Base-by-base conservation (phyloP, 352 stramenopile genomes). In the Pythium scleroteichum region DNA sequence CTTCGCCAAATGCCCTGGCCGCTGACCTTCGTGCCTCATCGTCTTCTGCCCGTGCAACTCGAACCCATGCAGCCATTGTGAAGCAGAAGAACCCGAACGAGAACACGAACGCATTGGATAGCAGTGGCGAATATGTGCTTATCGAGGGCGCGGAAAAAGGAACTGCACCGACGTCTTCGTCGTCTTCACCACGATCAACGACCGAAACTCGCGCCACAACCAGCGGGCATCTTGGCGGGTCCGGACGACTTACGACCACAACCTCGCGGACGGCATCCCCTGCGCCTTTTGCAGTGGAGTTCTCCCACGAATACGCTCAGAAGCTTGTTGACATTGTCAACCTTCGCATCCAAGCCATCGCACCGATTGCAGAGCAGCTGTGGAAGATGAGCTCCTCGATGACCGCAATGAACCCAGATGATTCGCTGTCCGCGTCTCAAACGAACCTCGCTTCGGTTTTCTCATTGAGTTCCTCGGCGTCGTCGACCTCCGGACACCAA, bases 241-340 rank as follows among this genome's bases (percentile, higher is more conserved):
- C 51, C 2, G 35, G 23, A 17, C 51, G 35, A 33, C 23, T 58
- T 20, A 40, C 38, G 19, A 40, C 38, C 1, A 49, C 51, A 17
- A 26, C 22, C 16, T 27, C 22, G 0, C 41, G 27, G 24, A n/a
- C 40, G 20, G n/a, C 53, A 13, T n/a, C 53, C 17, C 20, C 40
- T 2, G 12, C n/a, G n/a, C 53, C 27, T 74, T 77, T 46, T 7
- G 39, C 56, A 1, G 38, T 59, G n/a, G 58, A 58, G 23, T 65
- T 65, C 41, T 83, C 74, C 22, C 61, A 68, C 19, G 77, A 87
- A 38, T 78, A 75, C 40, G 73, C 74, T 8, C 75, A 84, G 53
- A 72, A 90, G 41, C 68, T 87, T 35, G 71, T 90, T n/a, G 78
- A 90, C 27, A 86, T 87, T 52, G 69, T 82, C 23, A 66, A 76